Conservation (phyloP, 2,329 filamentous ascomycete genomes). For the Plectosphaerella plurivora region DNA sequence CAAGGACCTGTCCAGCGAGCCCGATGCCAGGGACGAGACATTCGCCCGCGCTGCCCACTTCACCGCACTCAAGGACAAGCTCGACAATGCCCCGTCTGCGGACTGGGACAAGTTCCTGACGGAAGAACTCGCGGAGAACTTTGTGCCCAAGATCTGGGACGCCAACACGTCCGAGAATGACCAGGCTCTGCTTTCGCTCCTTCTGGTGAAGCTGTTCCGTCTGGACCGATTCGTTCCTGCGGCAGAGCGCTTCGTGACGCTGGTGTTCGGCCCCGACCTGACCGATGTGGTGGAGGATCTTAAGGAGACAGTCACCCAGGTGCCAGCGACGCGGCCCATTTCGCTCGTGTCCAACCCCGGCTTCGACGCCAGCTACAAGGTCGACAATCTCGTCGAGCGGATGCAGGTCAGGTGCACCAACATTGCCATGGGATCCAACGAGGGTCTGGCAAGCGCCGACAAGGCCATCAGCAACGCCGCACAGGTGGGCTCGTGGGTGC, state of each 20-base stretch:
- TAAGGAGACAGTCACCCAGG: constrained; percentile 76
- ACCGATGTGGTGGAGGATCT: constrained; percentile 85
- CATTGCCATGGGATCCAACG: constrained; percentile 98
- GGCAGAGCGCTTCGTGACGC: constrained; percentile 82
- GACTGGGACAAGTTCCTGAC: constrained; percentile 79
- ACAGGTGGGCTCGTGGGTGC: constrained; percentile 88
- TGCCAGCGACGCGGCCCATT: constrained; percentile 79
- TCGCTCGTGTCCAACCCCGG: constrained; percentile 91
- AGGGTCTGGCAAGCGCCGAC: constrained; percentile 87
- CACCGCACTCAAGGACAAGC: constrained; percentile 65
- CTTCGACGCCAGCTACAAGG: constrained; percentile 98
- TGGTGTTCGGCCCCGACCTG: constrained; percentile 78
- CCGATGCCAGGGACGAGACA: constrained; percentile 60
- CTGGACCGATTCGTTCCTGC: constrained; percentile 92
- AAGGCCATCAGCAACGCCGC: constrained; percentile 93
- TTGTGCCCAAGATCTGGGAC: constrained; percentile 73
- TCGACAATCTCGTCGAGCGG: constrained; percentile 87
- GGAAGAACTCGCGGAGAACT: constrained; percentile 83
- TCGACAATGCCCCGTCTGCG: constrained; percentile 56
- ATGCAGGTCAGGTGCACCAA: constrained; percentile 82
- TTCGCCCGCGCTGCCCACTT: constrained; percentile 66
- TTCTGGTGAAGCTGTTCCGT: constrained; percentile 91
- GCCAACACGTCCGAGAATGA: constrained; percentile 62
- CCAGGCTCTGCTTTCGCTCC: constrained; percentile 73
- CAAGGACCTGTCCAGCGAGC: constrained; percentile 70